phyloP scores from a whole-genome alignment of 2,329 filamentous ascomycete species.

The Blastomyces parvus region DNA sequence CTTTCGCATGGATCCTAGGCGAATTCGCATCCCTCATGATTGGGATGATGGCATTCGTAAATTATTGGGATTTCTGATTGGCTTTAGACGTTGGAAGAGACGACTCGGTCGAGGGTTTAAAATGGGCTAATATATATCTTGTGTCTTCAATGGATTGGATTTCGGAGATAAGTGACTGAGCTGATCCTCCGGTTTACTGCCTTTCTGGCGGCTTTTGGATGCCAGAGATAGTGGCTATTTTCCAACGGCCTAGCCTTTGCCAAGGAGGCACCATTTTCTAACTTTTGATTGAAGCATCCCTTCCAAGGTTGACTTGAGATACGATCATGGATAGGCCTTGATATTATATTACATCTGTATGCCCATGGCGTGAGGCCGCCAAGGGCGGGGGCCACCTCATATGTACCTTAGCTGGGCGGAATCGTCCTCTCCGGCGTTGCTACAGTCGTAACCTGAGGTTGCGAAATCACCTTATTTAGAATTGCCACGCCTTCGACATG shows the following conservation, averaged over 20 bases:
- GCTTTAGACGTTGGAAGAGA: neutral
- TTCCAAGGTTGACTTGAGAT: neutral
- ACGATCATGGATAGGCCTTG: neutral
- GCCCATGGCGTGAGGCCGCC: neutral
- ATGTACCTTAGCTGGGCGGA: neutral
- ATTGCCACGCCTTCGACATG: slow-evolving; percentile 59
- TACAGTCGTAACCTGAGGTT: neutral
- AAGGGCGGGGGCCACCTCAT: neutral
- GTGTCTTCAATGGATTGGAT: neutral
- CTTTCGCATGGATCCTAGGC: too few species aligned
- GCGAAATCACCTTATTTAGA: slow-evolving; percentile 34
- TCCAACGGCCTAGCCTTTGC: neutral
- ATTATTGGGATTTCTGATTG: neutral
- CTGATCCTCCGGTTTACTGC: neutral
- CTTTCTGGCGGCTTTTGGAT: too few species aligned
- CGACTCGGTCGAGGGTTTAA: neutral
- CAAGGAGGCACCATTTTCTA: neutral
- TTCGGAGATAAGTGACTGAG: neutral
- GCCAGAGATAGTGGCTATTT: neutral
- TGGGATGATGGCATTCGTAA: neutral
- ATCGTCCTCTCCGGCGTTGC: neutral
- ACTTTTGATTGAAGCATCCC: neutral
- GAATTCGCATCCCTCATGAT: too few species aligned
- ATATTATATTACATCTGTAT: neutral
- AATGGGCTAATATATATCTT: neutral